Base-by-base conservation (phyloP, 495 filamentous ascomycete genomes). In the Elaphomyces granulatus region DNA sequence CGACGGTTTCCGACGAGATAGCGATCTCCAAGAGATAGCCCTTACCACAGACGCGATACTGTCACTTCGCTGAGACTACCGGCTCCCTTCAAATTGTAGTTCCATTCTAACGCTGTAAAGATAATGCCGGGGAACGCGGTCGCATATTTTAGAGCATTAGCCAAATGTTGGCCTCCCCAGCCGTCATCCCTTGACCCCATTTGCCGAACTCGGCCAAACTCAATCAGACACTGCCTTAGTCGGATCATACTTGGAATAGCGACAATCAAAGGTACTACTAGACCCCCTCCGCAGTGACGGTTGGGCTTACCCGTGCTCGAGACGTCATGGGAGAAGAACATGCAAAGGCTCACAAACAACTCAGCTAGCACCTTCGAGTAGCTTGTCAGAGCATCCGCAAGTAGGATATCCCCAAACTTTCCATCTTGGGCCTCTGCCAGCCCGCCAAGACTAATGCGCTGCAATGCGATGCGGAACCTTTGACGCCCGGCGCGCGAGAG, bases 371-470 rank as follows among this genome's bases (percentile, higher is more conserved):
- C 77, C 49, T 87, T 93, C 32, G 90, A 79, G 56, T 96, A 98
- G 46, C 81, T 88, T 7, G 90, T 98, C 43, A 98, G 61, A 23
- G 81, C 87, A 69, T 98, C 90, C 6, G 90, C 87, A n/a, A 96
- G 69, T 31, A 98, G 63, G 40, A 96, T 79, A 53, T 98, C 90
- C 32, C 83, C 86, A 50, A 98, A 98, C 51, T 87, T 92, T 28
- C 83, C 83, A 61, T 87, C 77, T 37, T 80, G 72, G 4, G 78
- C 56, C 55, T 83, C 75, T 7, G 86, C 83, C n/a, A 94, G 57
- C 1, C 84, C 83, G 20, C 84, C 85, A 33, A 90, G 64, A 45
- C 68, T 70, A 33, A 94, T 72, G 20, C 84, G 80, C 40, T 73
- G 74, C 12, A 93, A 61, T 0, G 72, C 81, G 7, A 68, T 50